Conservation (phyloP, 805 yeast species). For the Sugiyamaella marilandica region DNA sequence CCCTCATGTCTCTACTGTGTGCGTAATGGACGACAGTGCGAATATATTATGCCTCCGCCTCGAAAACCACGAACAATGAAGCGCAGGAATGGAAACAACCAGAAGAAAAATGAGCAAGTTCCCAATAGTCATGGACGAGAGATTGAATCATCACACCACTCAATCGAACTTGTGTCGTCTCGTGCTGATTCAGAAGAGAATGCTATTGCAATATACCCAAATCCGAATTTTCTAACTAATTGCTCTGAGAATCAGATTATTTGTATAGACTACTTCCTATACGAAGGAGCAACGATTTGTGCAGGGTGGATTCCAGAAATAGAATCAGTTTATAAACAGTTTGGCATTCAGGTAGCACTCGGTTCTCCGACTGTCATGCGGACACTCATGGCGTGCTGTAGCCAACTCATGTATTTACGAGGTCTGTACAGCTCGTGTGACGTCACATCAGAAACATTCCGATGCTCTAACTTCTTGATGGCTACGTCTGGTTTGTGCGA, state of each 20-base stretch:
- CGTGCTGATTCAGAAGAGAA: not conserved
- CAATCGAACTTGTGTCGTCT: not conserved
- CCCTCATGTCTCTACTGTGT: conserved; percentile 8
- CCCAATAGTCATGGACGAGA: not conserved
- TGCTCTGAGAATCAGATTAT: not conserved
- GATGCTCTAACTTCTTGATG: not conserved
- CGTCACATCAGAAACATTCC: not conserved
- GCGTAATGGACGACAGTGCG: not conserved
- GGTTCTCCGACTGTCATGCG: not conserved
- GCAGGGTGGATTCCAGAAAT: not conserved
- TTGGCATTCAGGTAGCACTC: conserved; percentile 4
- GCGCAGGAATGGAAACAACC: not conserved
- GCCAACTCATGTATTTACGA: not conserved
- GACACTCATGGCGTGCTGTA: not conserved
- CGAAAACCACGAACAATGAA: not conserved
- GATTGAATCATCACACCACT: not conserved
- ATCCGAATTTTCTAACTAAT: not conserved
- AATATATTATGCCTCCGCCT: not conserved
- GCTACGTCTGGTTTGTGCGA: not conserved
- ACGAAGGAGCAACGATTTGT: not conserved
- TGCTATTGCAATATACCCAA: not conserved
- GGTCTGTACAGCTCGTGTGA: not conserved
- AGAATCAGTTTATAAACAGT: not conserved
- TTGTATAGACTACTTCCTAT: conserved; percentile 2
- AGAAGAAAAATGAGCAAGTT: not conserved